Conservation (phyloP, 2,329 filamentous ascomycete genomes). For the Biscogniauxia marginata region DNA sequence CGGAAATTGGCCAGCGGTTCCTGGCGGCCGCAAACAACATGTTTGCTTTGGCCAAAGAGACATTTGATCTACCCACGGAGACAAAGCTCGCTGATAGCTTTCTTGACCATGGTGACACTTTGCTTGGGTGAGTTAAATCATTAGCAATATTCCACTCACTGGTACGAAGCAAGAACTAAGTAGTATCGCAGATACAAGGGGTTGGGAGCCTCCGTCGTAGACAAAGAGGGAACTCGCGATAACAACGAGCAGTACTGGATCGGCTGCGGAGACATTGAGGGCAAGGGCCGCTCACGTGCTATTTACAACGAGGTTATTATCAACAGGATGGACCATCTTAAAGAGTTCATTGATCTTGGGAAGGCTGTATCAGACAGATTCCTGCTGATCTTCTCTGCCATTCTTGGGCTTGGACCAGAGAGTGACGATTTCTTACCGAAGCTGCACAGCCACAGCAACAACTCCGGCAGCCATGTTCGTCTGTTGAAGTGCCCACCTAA, state of each 20-base stretch:
- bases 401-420: constrained; percentile 11
- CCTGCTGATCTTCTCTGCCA: constrained; percentile 4
- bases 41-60: constrained; percentile 12
- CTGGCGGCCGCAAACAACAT: constrained; percentile 12
- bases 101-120: constrained; percentile 13
- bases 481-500: constrained; percentile 12
- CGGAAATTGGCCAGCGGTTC: constrained; percentile 8
- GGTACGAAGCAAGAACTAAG: background rate
- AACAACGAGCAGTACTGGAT: constrained; percentile 18
- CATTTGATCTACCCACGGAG: constrained; percentile 11
- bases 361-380: constrained; percentile 10
- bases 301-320: constrained; percentile 15
- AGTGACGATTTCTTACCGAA: constrained; percentile 8
- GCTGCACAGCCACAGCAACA: constrained; percentile 15
- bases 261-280: constrained; percentile 14
- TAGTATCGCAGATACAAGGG: constrained; percentile 8
- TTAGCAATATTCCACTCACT: background rate
- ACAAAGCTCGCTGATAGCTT: constrained; percentile 15
- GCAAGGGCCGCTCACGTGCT: constrained; percentile 9
- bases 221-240: constrained; percentile 11
- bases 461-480: constrained; percentile 15
- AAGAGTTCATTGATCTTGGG: constrained; percentile 15
- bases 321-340: constrained; percentile 4
- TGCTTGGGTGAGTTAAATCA: constrained; percentile 7
- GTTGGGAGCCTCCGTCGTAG: constrained; percentile 12